Conservation (phyloP, 225 moss, liverwort and hornwort genomes). For the Physcomitrium patens region DNA sequence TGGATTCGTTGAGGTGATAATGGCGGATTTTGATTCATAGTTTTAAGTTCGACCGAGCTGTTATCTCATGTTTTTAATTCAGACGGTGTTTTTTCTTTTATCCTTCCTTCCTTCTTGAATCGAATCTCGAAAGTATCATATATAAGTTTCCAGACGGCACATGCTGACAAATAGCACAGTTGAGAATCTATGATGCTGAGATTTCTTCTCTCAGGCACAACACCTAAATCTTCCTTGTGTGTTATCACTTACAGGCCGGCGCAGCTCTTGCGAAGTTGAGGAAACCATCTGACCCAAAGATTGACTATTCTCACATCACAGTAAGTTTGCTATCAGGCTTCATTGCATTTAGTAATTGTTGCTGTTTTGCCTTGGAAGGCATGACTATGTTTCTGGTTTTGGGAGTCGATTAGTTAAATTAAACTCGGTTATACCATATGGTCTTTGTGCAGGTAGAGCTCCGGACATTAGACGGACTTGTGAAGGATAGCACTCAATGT, state of each 20-base stretch:
- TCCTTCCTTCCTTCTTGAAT: not conserved
- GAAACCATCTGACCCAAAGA: conserved; percentile 68
- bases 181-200: not conserved
- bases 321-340: conserved; percentile 39
- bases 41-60: too few species aligned
- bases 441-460: conserved; percentile 65
- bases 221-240: conserved; percentile 1
- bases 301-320: conserved; percentile 82
- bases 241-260: conserved; percentile 53
- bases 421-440: not conserved
- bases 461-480: conserved; percentile 77
- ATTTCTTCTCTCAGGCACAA: not conserved
- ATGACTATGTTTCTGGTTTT: not conserved
- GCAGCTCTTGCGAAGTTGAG: conserved; percentile 69
- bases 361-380: conserved; percentile 1
- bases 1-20: too few species aligned
- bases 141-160: not conserved
- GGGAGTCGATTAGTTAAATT: not conserved
- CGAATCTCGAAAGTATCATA: not conserved
- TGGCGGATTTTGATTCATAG: too few species aligned
- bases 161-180: not conserved
- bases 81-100: not conserved
- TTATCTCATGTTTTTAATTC: too few species aligned
- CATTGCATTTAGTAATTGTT: not conserved
- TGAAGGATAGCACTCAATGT: conserved; percentile 91